Conservation (phyloP, 2,329 filamentous ascomycete species). For the Fusarium ramigenum region DNA sequence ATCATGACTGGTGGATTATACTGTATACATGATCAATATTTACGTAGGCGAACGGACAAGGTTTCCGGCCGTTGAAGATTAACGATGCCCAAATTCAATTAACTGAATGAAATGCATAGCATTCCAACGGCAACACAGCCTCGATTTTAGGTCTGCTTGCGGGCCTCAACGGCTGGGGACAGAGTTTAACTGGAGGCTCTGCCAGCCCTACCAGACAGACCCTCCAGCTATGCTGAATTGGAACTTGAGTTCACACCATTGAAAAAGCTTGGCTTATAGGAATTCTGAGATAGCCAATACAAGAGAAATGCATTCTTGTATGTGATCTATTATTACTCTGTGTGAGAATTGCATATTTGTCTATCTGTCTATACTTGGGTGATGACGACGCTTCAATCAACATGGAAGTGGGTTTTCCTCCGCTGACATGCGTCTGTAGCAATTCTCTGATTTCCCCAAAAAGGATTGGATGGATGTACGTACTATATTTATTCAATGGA, state of each 20-base stretch:
- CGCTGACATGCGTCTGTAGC: slow-evolving; percentile 13
- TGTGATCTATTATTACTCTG: background rate
- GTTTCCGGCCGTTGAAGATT: background rate
- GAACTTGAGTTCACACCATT: slow-evolving; percentile 10
- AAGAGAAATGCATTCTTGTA: background rate
- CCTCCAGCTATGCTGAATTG: background rate
- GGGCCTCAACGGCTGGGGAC: slow-evolving; percentile 5
- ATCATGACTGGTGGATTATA: background rate
- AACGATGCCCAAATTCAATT: background rate
- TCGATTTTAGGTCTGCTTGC: background rate
- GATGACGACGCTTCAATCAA: slow-evolving; percentile 24
- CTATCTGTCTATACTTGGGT: background rate
- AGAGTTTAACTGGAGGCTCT: slow-evolving; percentile 23
- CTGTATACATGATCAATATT: background rate
- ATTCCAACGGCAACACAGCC: slow-evolving; percentile 22
- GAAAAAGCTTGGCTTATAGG: slow-evolving; percentile 1
- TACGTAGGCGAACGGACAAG: background rate
- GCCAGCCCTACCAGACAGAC: slow-evolving; percentile 1
- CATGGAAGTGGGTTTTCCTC: slow-evolving; percentile 3
- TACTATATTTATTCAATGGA: slow-evolving; percentile 11
- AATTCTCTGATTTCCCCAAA: background rate
- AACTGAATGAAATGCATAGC: background rate
- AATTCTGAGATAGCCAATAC: background rate
- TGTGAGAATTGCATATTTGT: background rate
- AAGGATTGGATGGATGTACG: background rate